Base-by-base conservation (phyloP, 139 green algal genomes). In the Ulvella scutata region DNA sequence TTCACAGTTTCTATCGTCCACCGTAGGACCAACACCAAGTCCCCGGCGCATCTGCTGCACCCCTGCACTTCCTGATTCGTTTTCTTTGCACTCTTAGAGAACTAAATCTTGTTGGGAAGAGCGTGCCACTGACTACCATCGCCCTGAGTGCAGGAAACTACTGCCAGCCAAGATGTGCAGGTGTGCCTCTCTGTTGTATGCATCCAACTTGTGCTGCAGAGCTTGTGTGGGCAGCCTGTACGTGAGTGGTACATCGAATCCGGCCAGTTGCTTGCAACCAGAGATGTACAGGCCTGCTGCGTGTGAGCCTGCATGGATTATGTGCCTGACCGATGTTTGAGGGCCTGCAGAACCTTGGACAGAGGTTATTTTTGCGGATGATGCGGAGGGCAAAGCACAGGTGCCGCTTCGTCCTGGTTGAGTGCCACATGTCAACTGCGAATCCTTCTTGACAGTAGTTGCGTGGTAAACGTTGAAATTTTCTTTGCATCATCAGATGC, bases 281-380 rank as follows among this genome's bases (percentile, higher is more conserved):
- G n/a, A n/a, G n/a, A n/a, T n/a, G n/a, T n/a, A n/a, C n/a, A n/a
- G n/a, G n/a, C n/a, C n/a, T n/a, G n/a, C n/a, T n/a, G n/a, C n/a
- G n/a, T n/a, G n/a, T n/a, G n/a, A n/a, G n/a, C n/a, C n/a, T n/a
- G n/a, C n/a, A n/a, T n/a, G n/a, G n/a, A n/a, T n/a, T n/a, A n/a
- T n/a, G n/a, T n/a, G n/a, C n/a, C n/a, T n/a, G n/a, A n/a, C 85
- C 85, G 3, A 43, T 72, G 0, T 89, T 84, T 62, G 85, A n/a
- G 80, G n/a, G n/a, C n/a, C n/a, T n/a, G n/a, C n/a, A n/a, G 88
- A 93, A 76, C 88, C 88, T 0, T 93, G 88, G 88, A 87, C 86
- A 23, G 88, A 93, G 77, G 81, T 87, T 26, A 80, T 90, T 26
- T 92, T 88, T 76, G 74, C 83, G 31, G 75, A 83, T 31, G 37